phyloP scores from a whole-genome alignment of 163 green algal genomes.

The Chlorella variabilis region DNA sequence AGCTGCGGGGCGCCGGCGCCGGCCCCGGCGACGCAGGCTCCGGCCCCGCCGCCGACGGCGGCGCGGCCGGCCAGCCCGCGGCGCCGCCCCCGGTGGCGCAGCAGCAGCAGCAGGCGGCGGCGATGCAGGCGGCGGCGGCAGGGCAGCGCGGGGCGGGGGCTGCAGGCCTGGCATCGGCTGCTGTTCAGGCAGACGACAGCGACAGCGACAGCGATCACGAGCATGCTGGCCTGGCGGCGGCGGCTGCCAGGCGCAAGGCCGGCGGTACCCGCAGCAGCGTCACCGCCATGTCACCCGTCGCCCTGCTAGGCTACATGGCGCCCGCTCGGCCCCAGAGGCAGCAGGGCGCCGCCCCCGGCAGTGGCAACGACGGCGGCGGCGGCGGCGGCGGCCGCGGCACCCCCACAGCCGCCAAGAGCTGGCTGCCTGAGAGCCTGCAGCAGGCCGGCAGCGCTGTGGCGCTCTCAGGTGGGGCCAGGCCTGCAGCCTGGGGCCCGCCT shows the following conservation, averaged over 20 bases:
- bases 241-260: background rate
- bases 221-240: background rate
- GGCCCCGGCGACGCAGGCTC: background rate
- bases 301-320: constrained; percentile 11
- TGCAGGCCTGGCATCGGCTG: too few relatives aligned
- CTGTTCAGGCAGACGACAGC: background rate
- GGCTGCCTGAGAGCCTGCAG: constrained; percentile 27
- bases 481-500: too few relatives aligned
- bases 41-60: background rate
- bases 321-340: background rate
- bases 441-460: background rate
- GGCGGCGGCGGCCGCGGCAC: background rate
- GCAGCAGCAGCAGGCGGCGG: background rate
- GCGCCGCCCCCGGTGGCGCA: background rate
- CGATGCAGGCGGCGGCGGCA: background rate
- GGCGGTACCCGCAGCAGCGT: background rate
- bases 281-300: background rate
- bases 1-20: background rate
- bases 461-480: constrained; percentile 15
- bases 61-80: too few relatives aligned
- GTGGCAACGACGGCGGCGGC: background rate
- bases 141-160: background rate
- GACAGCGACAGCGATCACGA: constrained; percentile 24
- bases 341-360: background rate
- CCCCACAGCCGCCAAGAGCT: background rate